Conservation (phyloP, 225 moss, liverwort and hornwort genomes). For the Antitrichia curtipendula region DNA sequence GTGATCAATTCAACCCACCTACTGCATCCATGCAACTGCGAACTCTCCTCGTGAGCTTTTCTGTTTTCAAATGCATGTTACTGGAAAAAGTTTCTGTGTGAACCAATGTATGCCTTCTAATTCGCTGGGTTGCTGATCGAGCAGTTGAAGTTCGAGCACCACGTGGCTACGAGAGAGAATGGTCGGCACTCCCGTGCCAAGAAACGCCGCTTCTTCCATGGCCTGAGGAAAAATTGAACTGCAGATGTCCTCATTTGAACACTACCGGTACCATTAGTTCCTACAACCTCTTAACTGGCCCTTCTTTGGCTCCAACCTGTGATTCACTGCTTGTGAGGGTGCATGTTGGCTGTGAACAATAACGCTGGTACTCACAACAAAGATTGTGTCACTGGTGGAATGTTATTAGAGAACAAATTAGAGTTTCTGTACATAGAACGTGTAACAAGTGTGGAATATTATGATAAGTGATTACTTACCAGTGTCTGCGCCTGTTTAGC, state of each 20-base stretch:
- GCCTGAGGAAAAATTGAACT: slow-evolving; percentile 35
- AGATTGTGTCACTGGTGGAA: background rate
- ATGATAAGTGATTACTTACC: background rate
- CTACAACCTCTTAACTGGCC: background rate
- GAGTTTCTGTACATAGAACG: background rate
- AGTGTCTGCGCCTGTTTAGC: background rate
- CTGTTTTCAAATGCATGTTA: background rate
- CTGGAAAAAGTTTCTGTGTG: background rate
- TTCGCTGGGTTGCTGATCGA: background rate
- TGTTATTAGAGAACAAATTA: background rate
- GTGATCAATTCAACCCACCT: background rate
- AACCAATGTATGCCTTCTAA: background rate
- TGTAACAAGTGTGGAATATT: background rate
- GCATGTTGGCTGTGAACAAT: background rate
- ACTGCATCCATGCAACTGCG: background rate
- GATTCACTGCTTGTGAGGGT: slow-evolving; percentile 25
- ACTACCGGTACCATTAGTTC: background rate
- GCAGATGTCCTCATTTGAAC: background rate
- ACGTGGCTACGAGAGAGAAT: slow-evolving; percentile 53
- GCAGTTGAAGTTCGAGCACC: slow-evolving; percentile 69
- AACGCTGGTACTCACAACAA: background rate
- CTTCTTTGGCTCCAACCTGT: background rate
- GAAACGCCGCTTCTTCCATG: slow-evolving; percentile 91
- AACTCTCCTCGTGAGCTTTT: background rate
- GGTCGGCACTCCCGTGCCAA: slow-evolving; percentile 69